Base-by-base conservation (phyloP, 106 monocot genomes). In the Acanthochlamys bracteata region DNA sequence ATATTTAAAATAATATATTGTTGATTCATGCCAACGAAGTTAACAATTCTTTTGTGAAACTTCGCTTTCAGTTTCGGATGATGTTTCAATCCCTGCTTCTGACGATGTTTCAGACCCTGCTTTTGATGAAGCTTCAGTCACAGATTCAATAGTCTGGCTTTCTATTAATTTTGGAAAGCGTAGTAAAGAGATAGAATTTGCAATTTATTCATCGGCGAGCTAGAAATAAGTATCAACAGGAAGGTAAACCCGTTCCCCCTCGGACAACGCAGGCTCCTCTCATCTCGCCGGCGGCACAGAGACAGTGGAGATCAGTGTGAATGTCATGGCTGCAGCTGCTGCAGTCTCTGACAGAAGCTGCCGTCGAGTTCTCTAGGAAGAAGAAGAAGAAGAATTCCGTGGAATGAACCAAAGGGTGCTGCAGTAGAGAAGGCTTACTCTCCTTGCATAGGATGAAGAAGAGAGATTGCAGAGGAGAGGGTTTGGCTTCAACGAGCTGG, bases 191-290 rank as follows among this genome's bases (percentile, higher is more conserved):
- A 33, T 33, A 6, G 33, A 33, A 33, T 3, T 1, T 33, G 33
- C 6, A 6, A 33, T 1, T 33, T 33, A 33, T 33, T 33, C 33
- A 96, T 90, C 96, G 90, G 58, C 91, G 84, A 54, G 91, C 96
- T 45, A 96, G n/a, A n/a, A 84, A 16, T 90, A 90, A 20, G 90
- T 82, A 76, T 96, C 90, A 65, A 91, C 68, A 27, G 96, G 96
- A 51, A 96, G 90, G 71, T 71, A 88, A 23, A 96, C 76, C 33
- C 96, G 76, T 79, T 91, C 90, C 96, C 96, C 91, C 22, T 96
- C 96, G 24, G 96, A 78, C 11, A 91, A 80, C n/a, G 56, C 59
- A 4, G 89, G 84, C 33, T 84, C 84, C 10, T 71, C 90, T 27
- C 83, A 66, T 55, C 58, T 61, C 52, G 78, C 82, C 39, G 75